Evolutionary conservation across 2,329 filamentous ascomycete genomes (phyloP).

Genomic region (Cercospora zeae-maydis): DNA sequence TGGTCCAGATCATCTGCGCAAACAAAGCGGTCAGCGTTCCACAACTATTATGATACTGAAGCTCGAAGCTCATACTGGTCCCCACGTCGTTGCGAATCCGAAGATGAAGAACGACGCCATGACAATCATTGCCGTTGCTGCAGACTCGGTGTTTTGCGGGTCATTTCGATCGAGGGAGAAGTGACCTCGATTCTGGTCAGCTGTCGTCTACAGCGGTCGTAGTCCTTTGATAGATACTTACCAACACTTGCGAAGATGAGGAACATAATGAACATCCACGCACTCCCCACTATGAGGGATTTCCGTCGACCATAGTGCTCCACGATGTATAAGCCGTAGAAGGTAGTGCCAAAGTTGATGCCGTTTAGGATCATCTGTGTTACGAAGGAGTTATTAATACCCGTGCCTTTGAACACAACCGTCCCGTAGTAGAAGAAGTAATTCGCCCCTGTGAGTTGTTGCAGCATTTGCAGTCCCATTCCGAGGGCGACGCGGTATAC

Average conservation of each 20-base stretch:
- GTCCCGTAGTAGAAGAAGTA: slow-evolving; percentile 43
- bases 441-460: slow-evolving; percentile 41
- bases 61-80: neutral
- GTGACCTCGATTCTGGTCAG: slow-evolving; percentile 35
- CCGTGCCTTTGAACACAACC: slow-evolving; percentile 40
- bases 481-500: slow-evolving; percentile 61
- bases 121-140: slow-evolving; percentile 61
- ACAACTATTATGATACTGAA: no score
- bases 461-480: slow-evolving; percentile 56
- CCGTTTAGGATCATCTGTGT: slow-evolving; percentile 45
- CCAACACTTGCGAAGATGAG: slow-evolving; percentile 46
- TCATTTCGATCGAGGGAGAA: slow-evolving; percentile 40
- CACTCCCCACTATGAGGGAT: slow-evolving; percentile 44
- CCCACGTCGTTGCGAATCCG: slow-evolving; percentile 58
- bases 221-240: neutral
- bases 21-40: neutral
- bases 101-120: slow-evolving; percentile 67
- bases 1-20: slow-evolving; percentile 59
- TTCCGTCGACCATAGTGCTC: slow-evolving; percentile 47
- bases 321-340: slow-evolving; percentile 46
- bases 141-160: slow-evolving; percentile 37
- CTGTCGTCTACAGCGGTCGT: slow-evolving; percentile 21
- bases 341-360: slow-evolving; percentile 47
- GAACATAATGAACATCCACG: slow-evolving; percentile 52
- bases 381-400: slow-evolving; percentile 42